Evolutionary conservation across 23 red algal genomes (phyloP), one percentile per base, ranked within the genome.

Genomic region (Pyropia haitanensis): DNA sequence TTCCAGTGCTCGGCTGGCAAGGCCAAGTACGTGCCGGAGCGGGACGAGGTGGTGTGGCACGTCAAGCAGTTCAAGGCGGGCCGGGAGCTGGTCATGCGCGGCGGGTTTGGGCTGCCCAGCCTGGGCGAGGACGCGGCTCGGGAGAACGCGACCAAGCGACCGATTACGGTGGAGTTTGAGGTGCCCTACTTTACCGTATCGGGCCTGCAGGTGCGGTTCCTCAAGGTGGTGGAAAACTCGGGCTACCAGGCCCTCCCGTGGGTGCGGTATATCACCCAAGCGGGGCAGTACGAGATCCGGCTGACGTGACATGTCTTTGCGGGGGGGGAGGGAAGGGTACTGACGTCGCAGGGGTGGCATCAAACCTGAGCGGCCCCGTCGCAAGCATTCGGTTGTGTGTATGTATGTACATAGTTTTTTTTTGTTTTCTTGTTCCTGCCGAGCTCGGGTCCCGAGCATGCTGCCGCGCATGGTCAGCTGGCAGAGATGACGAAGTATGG

Each of bases 121-220:
- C 65, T 91, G 56, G 86, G 83, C 18, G 77, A 81, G 13, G 75
- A 57, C 8, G 39, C 49, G 12, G 73, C 78, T n/a, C 63, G 94
- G 20, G 80, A 98, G 24, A 70, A 70, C 15, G 50, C 81, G 19
- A 79, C 85, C 2, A 73, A 71, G 51, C 60, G 94, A 60, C 94
- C 94, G 39, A 90, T 98, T 50, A 67, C 54, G 18, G 73, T 98
- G 19, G 68, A 87, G 53, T 98, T 98, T 69, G 94, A 98, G 58
- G 85, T 98, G 17, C 94, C 94, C 9, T 98, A 98, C 60, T 98
- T 91, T 64, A 89, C 94, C 15, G 78, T 90, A 3, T 90, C 84
- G 21, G 94, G 94, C 21, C 52, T 91, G 26, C 94, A 98, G 67
- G 94, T 98, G 19, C 67, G 94, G 46, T 98, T 86, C 73, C 67